Base-by-base conservation (phyloP, 768 basidiomycete species). In the Russula lepida region DNA sequence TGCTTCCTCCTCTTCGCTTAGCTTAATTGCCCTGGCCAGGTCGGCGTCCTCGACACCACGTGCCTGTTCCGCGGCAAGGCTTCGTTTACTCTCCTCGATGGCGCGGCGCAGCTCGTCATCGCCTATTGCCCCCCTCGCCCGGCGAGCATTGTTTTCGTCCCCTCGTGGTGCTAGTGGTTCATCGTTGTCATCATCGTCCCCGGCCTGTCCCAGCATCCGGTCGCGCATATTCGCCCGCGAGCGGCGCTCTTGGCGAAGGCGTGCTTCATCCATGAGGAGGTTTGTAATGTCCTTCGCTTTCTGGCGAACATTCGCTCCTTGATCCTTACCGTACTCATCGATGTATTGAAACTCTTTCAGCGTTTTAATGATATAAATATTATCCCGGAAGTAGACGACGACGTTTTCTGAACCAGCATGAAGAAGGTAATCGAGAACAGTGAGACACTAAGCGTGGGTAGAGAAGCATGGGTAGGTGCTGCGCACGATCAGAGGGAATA, bases 251-350 rank as follows among this genome's bases (percentile, higher is more conserved):
- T 90, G 84, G 12, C 92, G 82, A 50, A 99, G 80, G 9, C 97
- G 85, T 2, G 78, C 74, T 58, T 95, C 86, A 70, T 99, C 97
- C 71, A 83, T 80, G 28, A 99, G 80, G 13, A 98, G 82, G 70
- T 93, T 94, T 37, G 93, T 94, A 73, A 99, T 98, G 67, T 98
- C 97, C 72, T 99, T 98, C 13, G 97, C 97, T 74, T 95, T 94
- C 72, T 95, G 92, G 25, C 92, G 84, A 17, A 95, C 92, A 73
- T 98, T 99, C n/a, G 93, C 93, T 37, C 97, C 97, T 69, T 97
- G 93, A 71, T 99, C 97, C 73, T 97, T 97, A 54, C 87, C 89
- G 41, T 90, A 86, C 69, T 98, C 97, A 73, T 98, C 97, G 59
- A 95, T 73, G 70, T 85, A 97, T 68, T 98, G 95, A 74, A 99